Evolutionary conservation across 352 stramenopile species (phyloP).

Genomic region (Globisporangium paroecandrum): DNA sequence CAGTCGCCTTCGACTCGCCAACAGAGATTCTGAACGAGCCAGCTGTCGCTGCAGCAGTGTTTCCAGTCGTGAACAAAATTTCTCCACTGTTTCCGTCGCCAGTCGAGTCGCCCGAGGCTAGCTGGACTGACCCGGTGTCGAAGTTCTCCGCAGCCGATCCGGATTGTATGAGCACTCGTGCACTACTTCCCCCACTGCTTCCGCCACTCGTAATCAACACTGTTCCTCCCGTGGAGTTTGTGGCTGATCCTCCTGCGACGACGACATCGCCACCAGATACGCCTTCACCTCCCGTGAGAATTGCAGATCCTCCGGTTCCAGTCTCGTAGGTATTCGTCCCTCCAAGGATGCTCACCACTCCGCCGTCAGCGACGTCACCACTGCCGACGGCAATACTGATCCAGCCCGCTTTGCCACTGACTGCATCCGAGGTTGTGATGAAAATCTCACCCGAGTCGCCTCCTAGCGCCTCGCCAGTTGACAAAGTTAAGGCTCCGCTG

Average conservation of each 20-base stretch:
- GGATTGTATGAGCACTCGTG: constrained; percentile 23
- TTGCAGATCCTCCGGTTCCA: constrained; percentile 30
- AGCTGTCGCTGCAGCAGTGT: constrained; percentile 20
- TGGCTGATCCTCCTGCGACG: constrained; percentile 21
- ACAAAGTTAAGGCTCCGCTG: constrained; percentile 23
- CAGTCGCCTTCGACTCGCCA: constrained; percentile 26
- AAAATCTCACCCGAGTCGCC: constrained; percentile 28
- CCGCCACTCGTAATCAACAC: constrained; percentile 24
- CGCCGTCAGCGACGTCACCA: constrained; percentile 15
- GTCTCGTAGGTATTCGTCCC: constrained; percentile 23
- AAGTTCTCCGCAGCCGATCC: constrained; percentile 20
- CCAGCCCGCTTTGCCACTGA: constrained; percentile 21
- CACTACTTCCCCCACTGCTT: constrained; percentile 17
- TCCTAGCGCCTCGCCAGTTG: constrained; percentile 12
- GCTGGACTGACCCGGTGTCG: constrained; percentile 30
- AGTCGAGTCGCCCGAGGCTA: constrained; percentile 21
- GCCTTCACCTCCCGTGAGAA: constrained; percentile 26
- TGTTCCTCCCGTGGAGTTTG: constrained; percentile 20
- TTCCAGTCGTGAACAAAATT: constrained; percentile 33
- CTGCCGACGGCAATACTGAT: constrained; percentile 30
- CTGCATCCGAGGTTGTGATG: constrained; percentile 25
- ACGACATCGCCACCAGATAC: constrained; percentile 25
- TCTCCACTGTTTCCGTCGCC: constrained; percentile 38
- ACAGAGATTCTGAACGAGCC: constrained; percentile 39
- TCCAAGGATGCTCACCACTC: constrained; percentile 21